These are phyloP conservation scores for Colletotrichum salicis DNA, from an alignment of 2,329 filamentous ascomycete species.

Conservation along the genomic window DNA sequence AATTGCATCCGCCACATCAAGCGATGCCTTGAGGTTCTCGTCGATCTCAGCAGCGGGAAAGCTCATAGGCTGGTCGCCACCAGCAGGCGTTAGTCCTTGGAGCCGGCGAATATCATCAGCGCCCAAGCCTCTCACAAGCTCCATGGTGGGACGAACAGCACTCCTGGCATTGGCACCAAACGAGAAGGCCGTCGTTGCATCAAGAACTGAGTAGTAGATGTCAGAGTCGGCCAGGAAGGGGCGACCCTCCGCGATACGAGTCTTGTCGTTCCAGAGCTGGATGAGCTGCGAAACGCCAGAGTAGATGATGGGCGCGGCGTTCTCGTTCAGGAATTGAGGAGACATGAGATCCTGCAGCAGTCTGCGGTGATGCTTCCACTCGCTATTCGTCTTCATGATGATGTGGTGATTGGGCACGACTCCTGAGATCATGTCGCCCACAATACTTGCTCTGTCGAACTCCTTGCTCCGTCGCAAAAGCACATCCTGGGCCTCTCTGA, in stretches of 20 bases:
- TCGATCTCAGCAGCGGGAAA: background rate
- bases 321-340: conserved; percentile 45
- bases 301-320: conserved; percentile 47
- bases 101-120: background rate
- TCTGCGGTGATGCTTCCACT: conserved; percentile 46
- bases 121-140: background rate
- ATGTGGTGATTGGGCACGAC: conserved; percentile 44
- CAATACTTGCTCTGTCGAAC: conserved; percentile 33
- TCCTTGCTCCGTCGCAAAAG: conserved; percentile 38
- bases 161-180: conserved; percentile 37
- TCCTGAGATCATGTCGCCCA: conserved; percentile 38
- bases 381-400: conserved; percentile 41
- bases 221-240: conserved; percentile 44
- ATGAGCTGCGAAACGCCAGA: conserved; percentile 43
- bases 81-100: background rate
- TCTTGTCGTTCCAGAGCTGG: conserved; percentile 47
- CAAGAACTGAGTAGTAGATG: conserved; percentile 44
- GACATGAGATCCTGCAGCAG: conserved; percentile 51
- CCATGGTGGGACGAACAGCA: background rate
- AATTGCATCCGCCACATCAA: background rate
- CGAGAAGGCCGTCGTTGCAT: conserved; percentile 43
- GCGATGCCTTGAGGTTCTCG: background rate
- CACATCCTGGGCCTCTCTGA: conserved; percentile 39
- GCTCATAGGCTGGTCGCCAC: background rate
- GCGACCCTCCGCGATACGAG: conserved; percentile 40